These are phyloP conservation scores for Sisymbrium altissimum DNA, from an alignment of 345 rosid genomes.

Conservation along the genomic window DNA sequence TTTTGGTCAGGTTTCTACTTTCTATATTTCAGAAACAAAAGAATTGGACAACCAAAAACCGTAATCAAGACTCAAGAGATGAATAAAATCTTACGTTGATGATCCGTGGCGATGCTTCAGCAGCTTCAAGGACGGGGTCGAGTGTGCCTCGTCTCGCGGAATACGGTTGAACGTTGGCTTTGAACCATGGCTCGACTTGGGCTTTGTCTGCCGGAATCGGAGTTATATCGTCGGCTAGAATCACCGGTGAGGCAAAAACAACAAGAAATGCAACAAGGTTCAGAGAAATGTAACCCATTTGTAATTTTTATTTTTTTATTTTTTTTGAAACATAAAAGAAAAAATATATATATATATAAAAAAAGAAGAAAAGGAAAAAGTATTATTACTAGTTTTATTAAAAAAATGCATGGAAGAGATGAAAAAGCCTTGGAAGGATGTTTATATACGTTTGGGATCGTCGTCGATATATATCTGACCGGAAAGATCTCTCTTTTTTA, in stretches of 20 bases:
- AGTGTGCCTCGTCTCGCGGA: slow-evolving; percentile 32
- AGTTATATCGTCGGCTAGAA: slow-evolving; percentile 15
- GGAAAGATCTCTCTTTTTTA: not conserved
- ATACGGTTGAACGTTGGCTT: slow-evolving; percentile 22
- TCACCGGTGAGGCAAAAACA: slow-evolving; percentile 8
- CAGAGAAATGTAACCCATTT: slow-evolving; percentile 7
- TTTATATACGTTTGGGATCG: not conserved
- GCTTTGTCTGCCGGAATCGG: slow-evolving; percentile 42
- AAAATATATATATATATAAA: not conserved
- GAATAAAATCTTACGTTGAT: slow-evolving; percentile 32
- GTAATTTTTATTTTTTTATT: not conserved
- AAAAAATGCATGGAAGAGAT: not conserved
- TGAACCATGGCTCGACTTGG: slow-evolving; percentile 44
- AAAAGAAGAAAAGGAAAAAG: not conserved
- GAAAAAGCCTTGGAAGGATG: not conserved
- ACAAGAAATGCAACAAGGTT: slow-evolving; percentile 8
- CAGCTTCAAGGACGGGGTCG: slow-evolving; percentile 44
- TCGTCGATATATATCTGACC: not conserved
- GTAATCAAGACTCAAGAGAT: not conserved
- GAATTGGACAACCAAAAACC: no score
- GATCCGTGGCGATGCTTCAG: slow-evolving; percentile 34
- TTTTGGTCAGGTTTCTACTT: not conserved
- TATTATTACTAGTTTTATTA: not conserved
- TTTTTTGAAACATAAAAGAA: not conserved
- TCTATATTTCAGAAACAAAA: not conserved